phyloP scores from a whole-genome alignment of 2,329 filamentous ascomycete genomes.

The Fusarium sarcochroum region DNA sequence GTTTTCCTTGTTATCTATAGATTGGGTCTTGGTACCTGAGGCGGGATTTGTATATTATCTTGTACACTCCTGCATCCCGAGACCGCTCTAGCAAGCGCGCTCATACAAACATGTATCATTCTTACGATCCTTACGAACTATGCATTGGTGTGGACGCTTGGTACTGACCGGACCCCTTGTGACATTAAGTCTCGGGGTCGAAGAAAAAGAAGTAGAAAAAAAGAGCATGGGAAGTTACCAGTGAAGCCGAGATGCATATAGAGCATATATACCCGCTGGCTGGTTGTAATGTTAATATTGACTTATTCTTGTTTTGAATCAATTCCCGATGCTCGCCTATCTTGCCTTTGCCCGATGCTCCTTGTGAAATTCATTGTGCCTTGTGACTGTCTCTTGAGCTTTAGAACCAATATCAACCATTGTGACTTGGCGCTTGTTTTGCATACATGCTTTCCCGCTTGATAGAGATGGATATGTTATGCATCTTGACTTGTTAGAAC shows the following conservation, averaged over 20 bases:
- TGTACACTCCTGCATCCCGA: slow-evolving; percentile 43
- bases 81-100: slow-evolving; percentile 28
- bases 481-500: too few species aligned
- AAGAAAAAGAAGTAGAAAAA: slow-evolving; percentile 39
- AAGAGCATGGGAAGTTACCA: slow-evolving; percentile 45
- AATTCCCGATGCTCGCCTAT: slow-evolving; percentile 23
- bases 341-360: not conserved
- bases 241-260: slow-evolving; percentile 49
- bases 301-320: slow-evolving; percentile 43
- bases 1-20: slow-evolving; percentile 48
- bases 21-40: slow-evolving; percentile 47
- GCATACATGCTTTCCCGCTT: too few species aligned
- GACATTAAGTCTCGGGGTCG: slow-evolving; percentile 35
- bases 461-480: too few species aligned
- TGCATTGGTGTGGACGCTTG: slow-evolving; percentile 50
- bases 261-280: slow-evolving; percentile 51
- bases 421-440: too few species aligned
- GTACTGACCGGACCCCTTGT: slow-evolving; percentile 36
- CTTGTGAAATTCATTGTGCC: not conserved
- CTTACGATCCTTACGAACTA: slow-evolving; percentile 71
- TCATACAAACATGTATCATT: slow-evolving; percentile 58
- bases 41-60: slow-evolving; percentile 45
- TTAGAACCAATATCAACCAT: too few species aligned
- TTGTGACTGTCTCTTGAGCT: not conserved
- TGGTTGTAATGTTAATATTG: slow-evolving; percentile 54